Evolutionary conservation across 371 early-diverging fungal genomes (phyloP).

Genomic region (Gilbertella persicaria): DNA sequence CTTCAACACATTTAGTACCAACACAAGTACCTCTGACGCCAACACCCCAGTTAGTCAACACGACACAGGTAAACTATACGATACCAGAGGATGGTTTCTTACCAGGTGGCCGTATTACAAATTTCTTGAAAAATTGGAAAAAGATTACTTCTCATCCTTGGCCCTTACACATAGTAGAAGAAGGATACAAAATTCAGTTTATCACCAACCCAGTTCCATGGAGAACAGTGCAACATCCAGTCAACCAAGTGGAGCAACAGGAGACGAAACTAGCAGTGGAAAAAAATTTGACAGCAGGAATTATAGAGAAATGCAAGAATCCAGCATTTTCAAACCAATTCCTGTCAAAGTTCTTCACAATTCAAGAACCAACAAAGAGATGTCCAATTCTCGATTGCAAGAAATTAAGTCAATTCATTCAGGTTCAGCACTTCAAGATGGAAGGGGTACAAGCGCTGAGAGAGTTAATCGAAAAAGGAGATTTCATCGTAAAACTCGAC

Average conservation of each 20-base stretch:
- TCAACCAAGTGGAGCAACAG: too few relatives aligned
- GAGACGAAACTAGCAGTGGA: too few relatives aligned
- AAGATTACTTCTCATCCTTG: not conserved
- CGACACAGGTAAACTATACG: too few relatives aligned
- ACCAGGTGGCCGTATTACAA: not conserved
- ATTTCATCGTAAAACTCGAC: too few relatives aligned
- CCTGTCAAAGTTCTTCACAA: too few relatives aligned
- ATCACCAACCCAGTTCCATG: not conserved
- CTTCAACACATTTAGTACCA: too few relatives aligned
- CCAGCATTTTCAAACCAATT: too few relatives aligned
- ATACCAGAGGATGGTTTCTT: not conserved
- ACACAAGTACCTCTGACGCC: too few relatives aligned
- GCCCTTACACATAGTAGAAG: not conserved
- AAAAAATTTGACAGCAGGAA: too few relatives aligned
- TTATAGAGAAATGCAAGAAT: too few relatives aligned
- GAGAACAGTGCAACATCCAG: not conserved
- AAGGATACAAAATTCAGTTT: not conserved
- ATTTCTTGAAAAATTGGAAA: not conserved
- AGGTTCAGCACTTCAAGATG: constrained; percentile 10
- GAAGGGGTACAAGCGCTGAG: constrained; percentile 7
- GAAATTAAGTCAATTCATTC: not conserved
- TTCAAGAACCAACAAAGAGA: constrained; percentile 1
- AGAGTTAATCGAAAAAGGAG: constrained; percentile 1
- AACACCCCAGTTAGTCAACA: too few relatives aligned
- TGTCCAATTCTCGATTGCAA: constrained; percentile 5